Evolutionary conservation across 176 grass and related monocot genomes (phyloP).

Genomic region (Typha latifolia): DNA sequence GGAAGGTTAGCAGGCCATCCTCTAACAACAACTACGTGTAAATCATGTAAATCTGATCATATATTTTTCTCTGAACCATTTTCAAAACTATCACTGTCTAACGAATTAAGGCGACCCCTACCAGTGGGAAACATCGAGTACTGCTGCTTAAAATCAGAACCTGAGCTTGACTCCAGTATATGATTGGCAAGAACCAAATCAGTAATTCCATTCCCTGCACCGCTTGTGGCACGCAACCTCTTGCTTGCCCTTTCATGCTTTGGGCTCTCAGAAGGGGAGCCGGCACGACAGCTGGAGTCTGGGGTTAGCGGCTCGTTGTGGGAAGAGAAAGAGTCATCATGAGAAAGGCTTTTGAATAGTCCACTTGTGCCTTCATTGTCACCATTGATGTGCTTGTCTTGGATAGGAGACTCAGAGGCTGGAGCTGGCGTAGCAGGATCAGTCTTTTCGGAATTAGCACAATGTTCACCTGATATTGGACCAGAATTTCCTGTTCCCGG

Average conservation of each 20-base stretch:
- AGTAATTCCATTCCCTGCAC: background rate
- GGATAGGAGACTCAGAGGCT: conserved; percentile 51
- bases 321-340: conserved; percentile 32
- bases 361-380: conserved; percentile 24
- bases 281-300: conserved; percentile 28
- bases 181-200: conserved; percentile 7
- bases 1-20: conserved; percentile 8
- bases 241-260: conserved; percentile 17
- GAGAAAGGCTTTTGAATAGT: conserved; percentile 35
- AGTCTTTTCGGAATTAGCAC: conserved; percentile 60
- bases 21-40: background rate
- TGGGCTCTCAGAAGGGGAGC: conserved; percentile 11
- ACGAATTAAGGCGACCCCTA: conserved; percentile 2
- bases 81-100: background rate
- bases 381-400: conserved; percentile 29
- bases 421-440: conserved; percentile 72
- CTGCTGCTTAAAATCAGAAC: conserved; percentile 9
- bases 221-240: conserved; percentile 1
- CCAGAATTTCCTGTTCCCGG: conserved; percentile 19
- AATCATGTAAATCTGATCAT: conserved; percentile 1
- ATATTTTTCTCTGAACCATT: conserved; percentile 23
- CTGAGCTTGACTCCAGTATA: conserved; percentile 13
- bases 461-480: conserved; percentile 26
- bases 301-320: conserved; percentile 56
- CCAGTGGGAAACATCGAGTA: conserved; percentile 4